Evolutionary conservation across 305 asterid genomes (phyloP).

Genomic region (Petunia hybrid): DNA sequence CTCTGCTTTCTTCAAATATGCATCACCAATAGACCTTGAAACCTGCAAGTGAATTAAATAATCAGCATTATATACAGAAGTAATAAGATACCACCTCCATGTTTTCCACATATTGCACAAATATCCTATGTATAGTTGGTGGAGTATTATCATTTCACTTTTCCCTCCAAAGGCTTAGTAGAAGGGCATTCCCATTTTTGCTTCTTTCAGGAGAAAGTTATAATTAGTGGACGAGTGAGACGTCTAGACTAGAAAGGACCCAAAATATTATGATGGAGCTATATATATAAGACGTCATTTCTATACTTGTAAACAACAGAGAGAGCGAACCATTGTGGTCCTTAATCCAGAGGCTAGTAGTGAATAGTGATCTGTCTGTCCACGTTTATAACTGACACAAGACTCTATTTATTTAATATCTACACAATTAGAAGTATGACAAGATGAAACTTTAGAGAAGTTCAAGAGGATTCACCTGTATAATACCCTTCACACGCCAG

Average conservation of each 20-base stretch:
- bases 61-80: not conserved
- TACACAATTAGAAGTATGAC: not conserved
- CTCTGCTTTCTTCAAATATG: conserved; percentile 34
- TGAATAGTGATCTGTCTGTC: not conserved
- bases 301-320: not conserved
- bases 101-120: not conserved
- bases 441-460: not conserved
- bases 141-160: not conserved
- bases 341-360: not conserved
- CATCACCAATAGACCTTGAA: conserved; percentile 40
- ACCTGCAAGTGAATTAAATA: conserved; percentile 25
- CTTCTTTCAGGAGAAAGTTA: not conserved
- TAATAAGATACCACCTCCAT: not conserved
- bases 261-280: not conserved
- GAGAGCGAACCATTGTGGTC: not conserved
- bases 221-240: not conserved
- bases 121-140: too few species aligned
- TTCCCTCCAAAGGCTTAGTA: not conserved
- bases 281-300: not conserved
- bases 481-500: conserved; percentile 82
- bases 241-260: not conserved
- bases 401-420: not conserved
- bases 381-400: not conserved
- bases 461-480: conserved; percentile 56
- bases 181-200: not conserved